A percentile compares a stretch with the other conserved stretches of the same genome.
Conservation (phyloP, 805 yeast genomes). For the Danielia reshetovae region DNA sequence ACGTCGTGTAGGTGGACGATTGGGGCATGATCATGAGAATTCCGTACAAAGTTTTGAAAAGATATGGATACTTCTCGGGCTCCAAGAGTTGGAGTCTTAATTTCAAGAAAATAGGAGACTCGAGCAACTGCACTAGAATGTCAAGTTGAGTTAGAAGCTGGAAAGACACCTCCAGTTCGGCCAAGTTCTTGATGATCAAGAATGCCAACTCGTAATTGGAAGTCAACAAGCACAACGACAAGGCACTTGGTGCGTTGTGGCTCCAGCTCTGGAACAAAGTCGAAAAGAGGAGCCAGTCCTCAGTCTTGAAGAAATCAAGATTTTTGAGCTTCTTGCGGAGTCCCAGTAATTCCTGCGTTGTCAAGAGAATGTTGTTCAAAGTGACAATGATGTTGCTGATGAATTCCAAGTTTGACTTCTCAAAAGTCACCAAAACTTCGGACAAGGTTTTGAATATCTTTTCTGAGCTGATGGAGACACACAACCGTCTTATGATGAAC, state of each 20-base stretch:
- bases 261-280: constrained; percentile 88
- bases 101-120: constrained; percentile 87
- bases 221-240: constrained; percentile 79
- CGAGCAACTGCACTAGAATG: constrained; percentile 81
- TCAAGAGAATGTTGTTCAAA: constrained; percentile 76
- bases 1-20: constrained; percentile 79
- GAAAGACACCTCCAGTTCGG: constrained; percentile 76
- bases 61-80: constrained; percentile 74
- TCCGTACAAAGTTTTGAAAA: constrained; percentile 87
- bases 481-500: constrained; percentile 77
- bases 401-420: constrained; percentile 62
- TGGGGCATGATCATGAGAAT: constrained; percentile 92
- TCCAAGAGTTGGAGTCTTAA: constrained; percentile 84
- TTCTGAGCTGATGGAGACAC: constrained; percentile 77
- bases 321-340: constrained; percentile 63
- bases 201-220: constrained; percentile 87
- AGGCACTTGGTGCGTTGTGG: constrained; percentile 81
- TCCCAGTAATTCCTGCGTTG: constrained; percentile 73
- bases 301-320: constrained; percentile 48
- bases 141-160: constrained; percentile 83
- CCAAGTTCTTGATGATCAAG: constrained; percentile 73
- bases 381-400: constrained; percentile 81
- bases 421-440: constrained; percentile 53
- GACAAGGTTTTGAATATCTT: constrained; percentile 79
- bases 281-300: constrained; percentile 68